These are phyloP conservation scores for Astrephomene gubernaculifera DNA, from an alignment of 139 green algal species.

Conservation along the genomic window DNA sequence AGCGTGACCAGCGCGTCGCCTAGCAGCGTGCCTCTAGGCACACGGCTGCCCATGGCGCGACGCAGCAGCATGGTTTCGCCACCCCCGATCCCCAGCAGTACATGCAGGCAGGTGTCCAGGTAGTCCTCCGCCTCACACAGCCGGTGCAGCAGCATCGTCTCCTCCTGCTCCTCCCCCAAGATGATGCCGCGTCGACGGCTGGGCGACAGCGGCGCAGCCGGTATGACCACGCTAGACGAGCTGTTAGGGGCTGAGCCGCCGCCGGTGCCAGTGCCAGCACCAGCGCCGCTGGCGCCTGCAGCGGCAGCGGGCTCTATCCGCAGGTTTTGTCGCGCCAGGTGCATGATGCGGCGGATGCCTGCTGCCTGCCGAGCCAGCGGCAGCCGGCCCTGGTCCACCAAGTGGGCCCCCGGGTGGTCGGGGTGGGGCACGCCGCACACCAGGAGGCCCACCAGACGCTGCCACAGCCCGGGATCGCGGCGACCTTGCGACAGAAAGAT, in stretches of 20 bases:
- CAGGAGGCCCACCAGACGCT: conserved; percentile 57
- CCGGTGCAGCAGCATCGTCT: conserved; percentile 44
- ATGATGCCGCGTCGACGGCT: not conserved
- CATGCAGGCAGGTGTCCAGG: conserved; percentile 50
- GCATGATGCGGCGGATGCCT: not conserved
- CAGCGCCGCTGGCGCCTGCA: not conserved
- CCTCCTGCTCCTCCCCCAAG: conserved; percentile 11
- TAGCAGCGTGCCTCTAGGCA: conserved; percentile 8
- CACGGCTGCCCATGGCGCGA: not conserved
- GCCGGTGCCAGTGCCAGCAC: not conserved
- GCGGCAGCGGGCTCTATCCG: not conserved
- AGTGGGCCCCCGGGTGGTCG: conserved; percentile 13
- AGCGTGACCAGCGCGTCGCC: conserved; percentile 55
- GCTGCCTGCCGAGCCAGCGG: conserved; percentile 20
- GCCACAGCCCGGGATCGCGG: conserved; percentile 50
- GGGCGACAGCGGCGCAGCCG: not conserved
- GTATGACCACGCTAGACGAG: no score
- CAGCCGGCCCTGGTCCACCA: conserved; percentile 32
- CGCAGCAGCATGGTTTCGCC: conserved; percentile 49
- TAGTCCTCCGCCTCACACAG: conserved; percentile 59
- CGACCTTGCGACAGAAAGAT: conserved; percentile 7
- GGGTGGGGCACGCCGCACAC: conserved; percentile 48
- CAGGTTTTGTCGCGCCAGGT: not conserved
- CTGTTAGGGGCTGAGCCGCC: no score
- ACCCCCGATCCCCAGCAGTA: conserved; percentile 41